A percentile compares a stretch with the other conserved stretches of the same genome.
Evolutionary conservation across 306 rosid genomes (phyloP).

Genomic region (Vigna reflexopilosa): DNA sequence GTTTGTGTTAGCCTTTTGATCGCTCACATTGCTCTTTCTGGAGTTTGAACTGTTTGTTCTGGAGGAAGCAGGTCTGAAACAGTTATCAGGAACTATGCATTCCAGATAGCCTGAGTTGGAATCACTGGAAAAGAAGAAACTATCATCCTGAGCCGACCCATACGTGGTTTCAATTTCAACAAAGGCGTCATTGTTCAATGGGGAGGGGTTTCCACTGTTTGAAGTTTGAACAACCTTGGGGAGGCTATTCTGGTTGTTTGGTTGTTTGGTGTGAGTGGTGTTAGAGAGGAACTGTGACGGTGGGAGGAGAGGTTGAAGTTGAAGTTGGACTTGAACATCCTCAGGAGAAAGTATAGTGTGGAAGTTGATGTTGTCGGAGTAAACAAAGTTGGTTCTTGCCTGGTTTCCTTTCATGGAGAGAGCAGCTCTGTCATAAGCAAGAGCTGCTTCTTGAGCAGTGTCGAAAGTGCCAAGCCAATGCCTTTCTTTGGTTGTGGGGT

Average conservation of each 20-base stretch:
- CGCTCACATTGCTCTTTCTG: constrained; percentile 49
- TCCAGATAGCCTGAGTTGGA: constrained; percentile 89
- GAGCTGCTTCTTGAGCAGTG: constrained; percentile 99
- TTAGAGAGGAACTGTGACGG: constrained; percentile 51
- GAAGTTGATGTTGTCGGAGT: constrained; percentile 72
- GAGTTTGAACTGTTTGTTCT: constrained; percentile 35
- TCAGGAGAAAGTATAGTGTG: constrained; percentile 71
- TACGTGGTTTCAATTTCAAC: constrained; percentile 43
- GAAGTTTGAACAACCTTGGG: constrained; percentile 38
- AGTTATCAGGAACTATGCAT: constrained; percentile 93
- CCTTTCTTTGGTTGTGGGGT: constrained; percentile 95
- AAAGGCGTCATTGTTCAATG: constrained; percentile 40
- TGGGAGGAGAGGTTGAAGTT: constrained; percentile 58
- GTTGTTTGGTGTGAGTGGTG: constrained; percentile 45
- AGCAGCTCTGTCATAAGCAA: constrained; percentile 99
- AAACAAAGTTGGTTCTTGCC: constrained; percentile 94
- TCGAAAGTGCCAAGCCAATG: constrained; percentile 99
- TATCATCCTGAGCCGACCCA: constrained; percentile 47
- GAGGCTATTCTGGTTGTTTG: constrained; percentile 52
- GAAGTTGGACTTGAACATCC: constrained; percentile 47
- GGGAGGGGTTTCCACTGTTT: constrained; percentile 23
- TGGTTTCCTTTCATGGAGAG: constrained; percentile 95
- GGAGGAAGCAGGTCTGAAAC: constrained; percentile 69
- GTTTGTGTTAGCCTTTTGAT: constrained; percentile 44
- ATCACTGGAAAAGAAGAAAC: constrained; percentile 66